phyloP scores from a whole-genome alignment of 345 rosid species.

The Trapa bicornis region DNA sequence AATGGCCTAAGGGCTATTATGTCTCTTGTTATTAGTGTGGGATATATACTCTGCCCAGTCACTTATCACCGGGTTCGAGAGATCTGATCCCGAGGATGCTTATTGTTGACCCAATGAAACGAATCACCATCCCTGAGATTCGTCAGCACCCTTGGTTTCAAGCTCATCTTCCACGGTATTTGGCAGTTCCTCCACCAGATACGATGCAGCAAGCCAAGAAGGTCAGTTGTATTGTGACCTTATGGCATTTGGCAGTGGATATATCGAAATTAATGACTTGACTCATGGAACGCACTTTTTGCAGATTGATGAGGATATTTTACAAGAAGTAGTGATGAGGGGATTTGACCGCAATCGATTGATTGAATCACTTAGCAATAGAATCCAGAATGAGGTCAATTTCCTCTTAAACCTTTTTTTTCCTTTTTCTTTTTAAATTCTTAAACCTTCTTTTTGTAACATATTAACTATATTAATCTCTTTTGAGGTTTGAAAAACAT shows the following conservation, averaged over 20 bases:
- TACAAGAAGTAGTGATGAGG: conserved; percentile 76
- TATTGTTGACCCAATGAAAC: conserved; percentile 90
- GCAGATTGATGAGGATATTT: conserved; percentile 93
- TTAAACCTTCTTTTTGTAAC: not conserved
- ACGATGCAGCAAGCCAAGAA: conserved; percentile 92
- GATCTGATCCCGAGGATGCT: conserved; percentile 97
- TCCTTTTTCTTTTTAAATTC: no score
- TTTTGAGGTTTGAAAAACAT: not conserved
- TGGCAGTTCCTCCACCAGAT: conserved; percentile 98
- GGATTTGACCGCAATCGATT: conserved; percentile 75
- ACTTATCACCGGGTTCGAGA: conserved; percentile 81
- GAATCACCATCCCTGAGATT: conserved; percentile 85
- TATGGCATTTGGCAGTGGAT: not conserved
- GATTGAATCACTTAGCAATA: conserved; percentile 70
- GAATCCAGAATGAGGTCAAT: conserved; percentile 74
- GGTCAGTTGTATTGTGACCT: conserved; percentile 25
- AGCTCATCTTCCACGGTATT: conserved; percentile 83
- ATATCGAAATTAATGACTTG: not conserved
- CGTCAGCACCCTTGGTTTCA: conserved; percentile 97
- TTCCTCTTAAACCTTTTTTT: conserved; percentile 3
- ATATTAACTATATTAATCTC: conserved; percentile 2
- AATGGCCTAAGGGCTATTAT: not conserved
- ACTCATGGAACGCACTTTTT: conserved; percentile 7
- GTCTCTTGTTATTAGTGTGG: conserved; percentile 45
- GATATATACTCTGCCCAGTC: conserved; percentile 95